Percentiles rank a stretch among this genome's conserved stretches.
These are phyloP conservation scores for Acer saccharum DNA, from an alignment of 345 rosid genomes.

Conservation along the genomic window DNA sequence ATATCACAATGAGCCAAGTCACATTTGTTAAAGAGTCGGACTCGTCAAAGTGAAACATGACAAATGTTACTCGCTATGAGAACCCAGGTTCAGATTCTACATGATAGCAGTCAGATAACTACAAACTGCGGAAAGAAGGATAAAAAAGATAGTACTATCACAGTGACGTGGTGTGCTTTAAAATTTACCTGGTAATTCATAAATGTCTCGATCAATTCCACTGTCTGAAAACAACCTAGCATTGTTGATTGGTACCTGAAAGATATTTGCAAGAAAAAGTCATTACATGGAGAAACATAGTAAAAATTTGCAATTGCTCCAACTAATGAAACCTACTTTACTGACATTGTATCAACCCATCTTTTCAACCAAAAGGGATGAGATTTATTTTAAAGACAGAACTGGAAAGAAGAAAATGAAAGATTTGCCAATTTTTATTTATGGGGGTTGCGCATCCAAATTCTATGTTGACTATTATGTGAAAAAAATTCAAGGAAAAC, in stretches of 20 bases:
- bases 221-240: slow-evolving; percentile 89
- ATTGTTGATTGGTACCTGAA: slow-evolving; percentile 96
- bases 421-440: background rate
- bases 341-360: background rate
- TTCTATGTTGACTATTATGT: background rate
- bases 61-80: background rate
- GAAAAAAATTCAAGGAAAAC: background rate
- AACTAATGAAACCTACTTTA: background rate
- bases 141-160: background rate
- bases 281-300: background rate
- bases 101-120: background rate
- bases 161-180: background rate
- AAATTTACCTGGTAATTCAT: slow-evolving; percentile 94
- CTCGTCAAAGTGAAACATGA: background rate
- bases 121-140: background rate
- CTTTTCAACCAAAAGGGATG: background rate
- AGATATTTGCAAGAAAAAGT: background rate
- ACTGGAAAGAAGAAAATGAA: background rate
- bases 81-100: background rate
- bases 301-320: background rate
- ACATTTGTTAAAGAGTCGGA: background rate
- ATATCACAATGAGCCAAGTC: background rate
- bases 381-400: background rate
- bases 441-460: background rate
- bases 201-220: slow-evolving; percentile 94